Base-by-base conservation (phyloP, 2,329 filamentous ascomycete genomes). In the Microsporum ferrugineum region DNA sequence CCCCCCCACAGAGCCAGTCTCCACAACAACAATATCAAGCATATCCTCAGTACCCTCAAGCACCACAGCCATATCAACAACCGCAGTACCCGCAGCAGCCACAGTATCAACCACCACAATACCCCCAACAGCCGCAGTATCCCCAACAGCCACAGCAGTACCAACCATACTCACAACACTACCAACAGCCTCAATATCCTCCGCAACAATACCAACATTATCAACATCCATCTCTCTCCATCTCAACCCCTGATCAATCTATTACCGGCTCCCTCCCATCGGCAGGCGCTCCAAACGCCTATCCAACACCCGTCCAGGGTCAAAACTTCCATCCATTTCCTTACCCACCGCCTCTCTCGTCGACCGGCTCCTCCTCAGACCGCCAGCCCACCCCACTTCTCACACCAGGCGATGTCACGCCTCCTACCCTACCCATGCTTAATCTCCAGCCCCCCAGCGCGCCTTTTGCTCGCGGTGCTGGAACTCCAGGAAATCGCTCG, bases 401-500 rank as follows among this genome's bases (percentile, higher is more conserved):
- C 53, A 66, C 67, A 3, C 71, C 70, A 2, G 65, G 66, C 12
- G 68, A 66, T 39, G 29, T 61, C 36, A 66, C 64, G 7, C 70
- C 73, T 23, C 71, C 73, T 2, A 53, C 8, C 31, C 27, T 53
- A 3, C 49, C 49, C 49, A 68, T 73, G 17, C 70, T 72, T 2
- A 66, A 72, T 3, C 68, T 71, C 23, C 74, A 74, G 33, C 68
- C 62, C 3, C 63, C 64, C 4, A 61, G 57, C 43, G 7, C 63
- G 5, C 27, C 29, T 2, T 74, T 29, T 31, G 63, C 68, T 29
- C 65, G 67, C 31, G 69, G 72, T 49, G 49, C 49, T 34, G 49
- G 49, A 53, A 53, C 27, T 12, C 57, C 69, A 3, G 73, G 74
- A n/a, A 72, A 75, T 61, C 74, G 75, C 14, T 72, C 70, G 41